These are phyloP conservation scores for Bonnemaisonia californica DNA, from an alignment of 31 red algal species.

Conservation along the genomic window DNA sequence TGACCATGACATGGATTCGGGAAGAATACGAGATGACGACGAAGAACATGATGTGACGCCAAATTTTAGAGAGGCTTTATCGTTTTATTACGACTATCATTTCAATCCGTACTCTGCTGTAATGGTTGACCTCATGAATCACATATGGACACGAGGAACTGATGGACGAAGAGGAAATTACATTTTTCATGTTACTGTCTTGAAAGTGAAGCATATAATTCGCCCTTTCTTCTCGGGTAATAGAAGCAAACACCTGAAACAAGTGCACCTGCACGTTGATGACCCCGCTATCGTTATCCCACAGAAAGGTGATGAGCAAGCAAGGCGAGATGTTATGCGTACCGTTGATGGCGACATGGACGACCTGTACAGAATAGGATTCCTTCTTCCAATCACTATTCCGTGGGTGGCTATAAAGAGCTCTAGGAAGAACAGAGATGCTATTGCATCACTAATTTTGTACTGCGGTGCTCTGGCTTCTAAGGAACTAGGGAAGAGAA, in stretches of 20 bases:
- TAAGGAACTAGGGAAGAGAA: not conserved
- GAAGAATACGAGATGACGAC: not conserved
- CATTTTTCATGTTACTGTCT: not conserved
- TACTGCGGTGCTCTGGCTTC: not conserved
- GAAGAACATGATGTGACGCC: not conserved
- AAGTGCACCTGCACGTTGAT: conserved; percentile 28
- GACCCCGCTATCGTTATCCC: conserved; percentile 5
- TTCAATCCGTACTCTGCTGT: not conserved
- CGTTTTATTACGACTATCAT: conserved; percentile 32
- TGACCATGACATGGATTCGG: too few species aligned
- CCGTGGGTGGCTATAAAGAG: not conserved
- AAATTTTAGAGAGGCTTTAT: not conserved
- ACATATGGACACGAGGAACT: conserved; percentile 15
- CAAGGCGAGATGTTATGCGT: not conserved
- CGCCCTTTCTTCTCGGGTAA: conserved; percentile 1
- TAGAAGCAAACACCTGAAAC: not conserved
- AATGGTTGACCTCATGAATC: conserved; percentile 38
- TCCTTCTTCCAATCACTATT: not conserved
- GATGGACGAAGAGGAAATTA: conserved; percentile 11
- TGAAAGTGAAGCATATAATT: conserved; percentile 34
- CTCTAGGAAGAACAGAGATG: not conserved
- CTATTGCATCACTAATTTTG: not conserved
- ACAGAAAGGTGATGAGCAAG: conserved; percentile 29
- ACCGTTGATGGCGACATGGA: not conserved
- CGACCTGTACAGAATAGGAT: not conserved